Conservation (phyloP, 352 stramenopile genomes). For the Phytophthora foliorum region DNA sequence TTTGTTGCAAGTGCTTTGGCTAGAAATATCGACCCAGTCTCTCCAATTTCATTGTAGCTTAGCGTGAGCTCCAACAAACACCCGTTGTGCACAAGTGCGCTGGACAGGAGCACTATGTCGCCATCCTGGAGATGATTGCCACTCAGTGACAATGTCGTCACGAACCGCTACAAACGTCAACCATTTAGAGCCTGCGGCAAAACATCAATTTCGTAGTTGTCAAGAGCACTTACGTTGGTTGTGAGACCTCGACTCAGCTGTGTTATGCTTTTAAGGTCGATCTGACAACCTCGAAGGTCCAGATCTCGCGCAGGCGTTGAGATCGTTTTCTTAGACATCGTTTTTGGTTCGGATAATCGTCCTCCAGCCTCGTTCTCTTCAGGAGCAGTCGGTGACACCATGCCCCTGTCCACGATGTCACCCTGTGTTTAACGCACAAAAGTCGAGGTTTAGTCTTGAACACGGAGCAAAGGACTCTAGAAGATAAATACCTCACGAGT, state of each 20-base stretch:
- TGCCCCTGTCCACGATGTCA: conserved; percentile 37
- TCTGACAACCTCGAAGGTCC: conserved; percentile 68
- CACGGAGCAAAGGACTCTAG: not conserved
- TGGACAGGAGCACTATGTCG: conserved; percentile 58
- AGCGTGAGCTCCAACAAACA: conserved; percentile 65
- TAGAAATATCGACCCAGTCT: conserved; percentile 61
- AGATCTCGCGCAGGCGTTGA: conserved; percentile 24
- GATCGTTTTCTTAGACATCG: not conserved
- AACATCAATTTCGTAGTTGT: not conserved
- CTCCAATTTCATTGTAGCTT: conserved; percentile 76
- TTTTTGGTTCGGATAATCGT: conserved; percentile 6
- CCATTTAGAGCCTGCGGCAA: not conserved
- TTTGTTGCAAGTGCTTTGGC: conserved; percentile 62
- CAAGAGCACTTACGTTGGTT: conserved; percentile 55
- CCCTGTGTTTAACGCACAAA: conserved; percentile 24
- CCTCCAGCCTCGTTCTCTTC: conserved; percentile 19
- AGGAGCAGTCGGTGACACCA: conserved; percentile 11
- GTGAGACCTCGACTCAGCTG: conserved; percentile 52
- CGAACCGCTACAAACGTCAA: conserved; percentile 51
- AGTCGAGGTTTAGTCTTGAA: not conserved
- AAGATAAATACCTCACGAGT: conserved; percentile 40
- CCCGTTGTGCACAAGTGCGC: conserved; percentile 62
- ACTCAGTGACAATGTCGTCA: conserved; percentile 65
- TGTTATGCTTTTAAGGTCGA: conserved; percentile 53
- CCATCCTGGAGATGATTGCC: conserved; percentile 75